Evolutionary conservation across 768 basidiomycete genomes (phyloP), one percentile per base, ranked within the genome.

Genomic region (Hericium erinaceus): DNA sequence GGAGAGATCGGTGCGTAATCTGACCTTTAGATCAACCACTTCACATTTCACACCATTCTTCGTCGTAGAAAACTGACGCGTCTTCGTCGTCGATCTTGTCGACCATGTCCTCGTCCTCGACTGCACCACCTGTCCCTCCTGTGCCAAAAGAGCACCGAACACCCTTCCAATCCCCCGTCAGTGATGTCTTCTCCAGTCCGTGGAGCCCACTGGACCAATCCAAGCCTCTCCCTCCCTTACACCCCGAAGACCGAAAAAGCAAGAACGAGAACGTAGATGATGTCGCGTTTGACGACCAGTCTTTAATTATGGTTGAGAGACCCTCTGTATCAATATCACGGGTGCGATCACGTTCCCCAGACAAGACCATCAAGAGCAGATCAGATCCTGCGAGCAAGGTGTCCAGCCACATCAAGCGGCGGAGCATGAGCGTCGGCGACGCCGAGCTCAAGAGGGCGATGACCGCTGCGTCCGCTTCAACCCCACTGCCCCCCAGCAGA

Each of bases 171-270:
- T 16, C 49, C 10, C 28, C 22, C 20, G 11, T 51, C 22, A 15
- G 8, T 7, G 49, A 51, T 26, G 49, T 37, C 49, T 24, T 51
- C 26, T 22, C 49, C 28, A 73, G 62, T 3, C 56, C 64, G 22
- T 67, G 68, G 48, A 52, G 62, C 56, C 63, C 65, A 57, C 64
- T 68, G 4, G 72, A 77, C 61, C 70, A 70, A 40, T 72, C 76
- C 58, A 91, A 87, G 61, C 85, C 85, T 48, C 73, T 90, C 50
- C 87, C 87, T 44, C 78, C 80, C 40, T 82, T 88, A 59, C 61
- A 64, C 64, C 61, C 68, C 28, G 56, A 71, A 67, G 62, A 67
- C 65, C 33, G 33, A 33, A 33, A 33, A 33, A 33, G 33, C 33
- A 33, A 33, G 33, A 33, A 10, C 9, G 56, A 65, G 64, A 59